phyloP scores from a whole-genome alignment of 73 alveolate genomes.

The Stentor coeruleus region DNA sequence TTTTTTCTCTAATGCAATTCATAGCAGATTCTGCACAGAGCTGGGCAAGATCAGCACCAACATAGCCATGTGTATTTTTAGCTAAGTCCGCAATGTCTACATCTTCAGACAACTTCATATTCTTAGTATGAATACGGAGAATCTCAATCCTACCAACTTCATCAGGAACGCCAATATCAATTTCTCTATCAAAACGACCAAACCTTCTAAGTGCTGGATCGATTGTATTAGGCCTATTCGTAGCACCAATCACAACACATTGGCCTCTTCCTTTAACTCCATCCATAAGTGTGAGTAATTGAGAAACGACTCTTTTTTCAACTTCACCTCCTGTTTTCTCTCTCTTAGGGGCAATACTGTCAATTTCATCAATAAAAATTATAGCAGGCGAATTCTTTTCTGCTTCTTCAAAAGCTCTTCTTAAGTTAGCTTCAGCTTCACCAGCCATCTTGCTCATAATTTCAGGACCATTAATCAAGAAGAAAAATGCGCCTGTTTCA shows the following conservation, averaged over 20 bases:
- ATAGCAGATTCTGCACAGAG: conserved; percentile 98
- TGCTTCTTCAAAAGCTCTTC: conserved; percentile 98
- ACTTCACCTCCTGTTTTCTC: conserved; percentile 97
- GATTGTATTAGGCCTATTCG: conserved; percentile 93
- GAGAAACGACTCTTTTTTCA: conserved; percentile 96
- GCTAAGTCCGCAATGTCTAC: conserved; percentile 94
- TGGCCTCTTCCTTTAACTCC: conserved; percentile 90
- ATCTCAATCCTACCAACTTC: conserved; percentile 92
- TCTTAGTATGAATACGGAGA: conserved; percentile 92
- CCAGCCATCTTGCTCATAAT: conserved; percentile 99
- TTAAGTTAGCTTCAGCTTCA: conserved; percentile 96
- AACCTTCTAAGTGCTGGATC: conserved; percentile 97
- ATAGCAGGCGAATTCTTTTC: conserved; percentile 96
- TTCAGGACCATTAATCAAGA: conserved; percentile 86
- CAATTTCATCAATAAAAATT: conserved; percentile 95
- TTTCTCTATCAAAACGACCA: conserved; percentile 95
- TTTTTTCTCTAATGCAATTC: conserved; percentile 95
- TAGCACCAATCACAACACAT: conserved; percentile 87
- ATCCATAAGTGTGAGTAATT: conserved; percentile 95
- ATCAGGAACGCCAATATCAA: conserved; percentile 98
- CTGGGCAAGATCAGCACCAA: conserved; percentile 98
- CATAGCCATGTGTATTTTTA: conserved; percentile 86
- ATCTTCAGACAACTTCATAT: conserved; percentile 95
- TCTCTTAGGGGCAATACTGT: conserved; percentile 98
- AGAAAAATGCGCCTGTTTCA: conserved; percentile 95